Conservation (phyloP, 768 basidiomycete species). For the Trametes elegans region DNA sequence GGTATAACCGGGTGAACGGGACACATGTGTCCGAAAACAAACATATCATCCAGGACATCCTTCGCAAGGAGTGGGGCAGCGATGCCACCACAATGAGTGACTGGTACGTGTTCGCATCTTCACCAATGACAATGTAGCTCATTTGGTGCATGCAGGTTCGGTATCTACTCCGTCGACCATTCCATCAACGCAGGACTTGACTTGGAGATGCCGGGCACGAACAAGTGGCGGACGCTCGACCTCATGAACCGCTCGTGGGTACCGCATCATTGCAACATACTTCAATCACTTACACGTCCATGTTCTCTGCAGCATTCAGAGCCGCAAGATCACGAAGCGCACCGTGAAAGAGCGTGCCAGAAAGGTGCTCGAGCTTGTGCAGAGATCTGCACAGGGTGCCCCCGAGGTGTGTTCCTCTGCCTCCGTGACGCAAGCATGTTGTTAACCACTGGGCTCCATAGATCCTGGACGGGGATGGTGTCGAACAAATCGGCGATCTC, state of each 20-base stretch:
- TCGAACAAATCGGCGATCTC: conserved; percentile 61
- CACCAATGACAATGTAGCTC: not conserved
- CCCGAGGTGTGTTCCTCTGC: conserved; percentile 48
- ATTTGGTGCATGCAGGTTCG: conserved; percentile 50
- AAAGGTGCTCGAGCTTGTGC: conserved; percentile 65
- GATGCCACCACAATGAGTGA: conserved; percentile 80
- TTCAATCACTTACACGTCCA: not conserved
- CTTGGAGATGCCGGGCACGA: conserved; percentile 76
- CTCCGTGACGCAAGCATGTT: not conserved
- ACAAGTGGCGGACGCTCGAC: conserved; percentile 75
- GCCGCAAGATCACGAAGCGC: conserved; percentile 63
- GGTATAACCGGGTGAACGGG: conserved; percentile 77
- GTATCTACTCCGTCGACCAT: conserved; percentile 63
- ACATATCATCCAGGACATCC: conserved; percentile 54
- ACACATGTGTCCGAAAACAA: conserved; percentile 67
- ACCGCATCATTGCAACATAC: too few relatives aligned
- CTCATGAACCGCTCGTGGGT: conserved; percentile 53
- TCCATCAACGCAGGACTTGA: conserved; percentile 75
- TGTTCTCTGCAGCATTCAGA: conserved; percentile 35
- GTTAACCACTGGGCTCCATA: conserved; percentile 28
- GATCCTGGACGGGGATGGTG: conserved; percentile 70
- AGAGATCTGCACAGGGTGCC: conserved; percentile 64
- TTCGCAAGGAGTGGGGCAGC: conserved; percentile 74
- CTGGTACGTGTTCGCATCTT: conserved; percentile 46
- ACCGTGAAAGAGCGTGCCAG: conserved; percentile 65